Percentiles rank a stretch among this genome's conserved stretches.
phyloP scores from a whole-genome alignment of 2,329 filamentous ascomycete genomes.

The Lithohypha guttulata region DNA sequence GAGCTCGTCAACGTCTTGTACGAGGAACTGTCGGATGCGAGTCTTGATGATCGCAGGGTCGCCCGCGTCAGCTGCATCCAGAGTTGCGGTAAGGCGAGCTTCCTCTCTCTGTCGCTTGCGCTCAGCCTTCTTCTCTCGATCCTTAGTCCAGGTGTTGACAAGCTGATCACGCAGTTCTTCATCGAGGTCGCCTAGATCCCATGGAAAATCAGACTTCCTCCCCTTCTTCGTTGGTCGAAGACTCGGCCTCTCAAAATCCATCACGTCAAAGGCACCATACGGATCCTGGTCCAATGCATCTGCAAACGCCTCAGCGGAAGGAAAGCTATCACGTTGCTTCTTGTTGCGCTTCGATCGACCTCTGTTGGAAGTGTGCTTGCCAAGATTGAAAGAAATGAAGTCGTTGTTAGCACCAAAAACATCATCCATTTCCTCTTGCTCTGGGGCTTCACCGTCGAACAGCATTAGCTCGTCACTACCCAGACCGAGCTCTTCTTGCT shows the following conservation, averaged over 20 bases:
- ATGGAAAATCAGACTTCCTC: slow-evolving; percentile 42
- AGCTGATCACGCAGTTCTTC: slow-evolving; percentile 56
- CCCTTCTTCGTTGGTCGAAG: slow-evolving; percentile 56
- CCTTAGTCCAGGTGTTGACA: slow-evolving; percentile 51
- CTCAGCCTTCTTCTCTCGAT: slow-evolving; percentile 59
- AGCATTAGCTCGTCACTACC: slow-evolving; percentile 49
- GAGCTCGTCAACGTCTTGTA: slow-evolving; percentile 31
- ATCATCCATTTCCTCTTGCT: slow-evolving; percentile 23
- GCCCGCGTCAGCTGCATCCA: slow-evolving; percentile 44
- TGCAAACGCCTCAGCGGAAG: slow-evolving; percentile 45
- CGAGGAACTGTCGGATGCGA: slow-evolving; percentile 45
- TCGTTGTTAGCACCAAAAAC: slow-evolving; percentile 16
- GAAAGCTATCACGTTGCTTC: slow-evolving; percentile 33
- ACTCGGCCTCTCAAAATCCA: slow-evolving; percentile 68
- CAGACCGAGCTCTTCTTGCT: slow-evolving; percentile 54
- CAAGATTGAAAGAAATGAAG: slow-evolving; percentile 18
- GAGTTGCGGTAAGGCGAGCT: slow-evolving; percentile 53
- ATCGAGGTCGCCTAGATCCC: slow-evolving; percentile 38
- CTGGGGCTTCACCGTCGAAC: slow-evolving; percentile 37
- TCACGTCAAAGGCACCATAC: slow-evolving; percentile 66
- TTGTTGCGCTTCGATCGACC: slow-evolving; percentile 20
- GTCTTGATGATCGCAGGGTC: slow-evolving; percentile 57
- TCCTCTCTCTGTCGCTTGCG: slow-evolving; percentile 61
- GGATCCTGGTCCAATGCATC: slow-evolving; percentile 49
- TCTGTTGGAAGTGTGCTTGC: slow-evolving; percentile 19